These are phyloP conservation scores for Lepidium sativum DNA, from an alignment of 345 rosid species.

Conservation along the genomic window DNA sequence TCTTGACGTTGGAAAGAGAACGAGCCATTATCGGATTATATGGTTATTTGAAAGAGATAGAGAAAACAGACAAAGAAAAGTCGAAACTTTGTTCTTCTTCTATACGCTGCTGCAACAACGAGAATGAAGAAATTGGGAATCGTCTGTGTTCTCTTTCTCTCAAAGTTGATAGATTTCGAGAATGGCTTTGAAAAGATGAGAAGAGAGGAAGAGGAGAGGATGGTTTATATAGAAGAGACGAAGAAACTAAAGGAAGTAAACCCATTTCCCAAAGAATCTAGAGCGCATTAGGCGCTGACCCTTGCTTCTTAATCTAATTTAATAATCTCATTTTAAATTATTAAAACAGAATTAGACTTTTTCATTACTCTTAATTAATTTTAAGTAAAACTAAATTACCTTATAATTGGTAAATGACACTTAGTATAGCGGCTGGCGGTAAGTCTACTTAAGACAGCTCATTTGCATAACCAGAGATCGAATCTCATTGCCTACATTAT, in stretches of 20 bases:
- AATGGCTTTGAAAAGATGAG: slow-evolving; percentile 17
- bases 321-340: slow-evolving; percentile 17
- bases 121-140: slow-evolving; percentile 14
- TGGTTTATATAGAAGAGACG: slow-evolving; percentile 13
- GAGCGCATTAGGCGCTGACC: slow-evolving; percentile 99
- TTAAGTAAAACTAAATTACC: not conserved
- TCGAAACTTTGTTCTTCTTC: not conserved
- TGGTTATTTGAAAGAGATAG: slow-evolving; percentile 3
- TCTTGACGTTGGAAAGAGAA: slow-evolving; percentile 27
- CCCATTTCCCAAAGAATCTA: slow-evolving; percentile 80
- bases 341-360: slow-evolving; percentile 12
- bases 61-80: slow-evolving; percentile 8
- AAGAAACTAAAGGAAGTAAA: not conserved
- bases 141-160: slow-evolving; percentile 18
- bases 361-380: not conserved
- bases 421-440: no score
- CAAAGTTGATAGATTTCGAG: not conserved
- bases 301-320: slow-evolving; percentile 39
- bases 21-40: slow-evolving; percentile 21
- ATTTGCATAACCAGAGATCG: no score
- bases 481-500: no score
- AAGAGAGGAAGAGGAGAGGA: not conserved
- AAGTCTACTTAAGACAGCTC: no score
- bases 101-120: slow-evolving; percentile 19
- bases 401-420: no score